Conservation (phyloP, 176 grass and related monocot species). For the Puya raimondii region DNA sequence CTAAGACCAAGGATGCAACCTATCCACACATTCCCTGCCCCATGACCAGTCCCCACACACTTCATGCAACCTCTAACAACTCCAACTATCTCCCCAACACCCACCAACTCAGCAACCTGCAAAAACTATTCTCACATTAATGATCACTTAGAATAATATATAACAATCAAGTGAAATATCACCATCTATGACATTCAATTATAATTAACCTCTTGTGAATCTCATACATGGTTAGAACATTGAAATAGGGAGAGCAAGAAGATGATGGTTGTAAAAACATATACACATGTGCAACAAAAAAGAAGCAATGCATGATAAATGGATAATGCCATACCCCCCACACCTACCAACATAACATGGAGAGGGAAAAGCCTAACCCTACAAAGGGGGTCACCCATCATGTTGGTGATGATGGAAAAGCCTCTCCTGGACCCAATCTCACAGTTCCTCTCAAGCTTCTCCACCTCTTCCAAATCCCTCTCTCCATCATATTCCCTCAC, state of each 20-base stretch:
- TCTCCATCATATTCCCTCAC: conserved; percentile 13
- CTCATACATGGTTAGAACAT: no score
- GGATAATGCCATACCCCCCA: no score
- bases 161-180: no score
- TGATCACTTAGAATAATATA: not conserved
- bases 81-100: conserved; percentile 4
- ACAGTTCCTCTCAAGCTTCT: conserved; percentile 26
- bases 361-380: conserved; percentile 21
- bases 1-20: conserved; percentile 21
- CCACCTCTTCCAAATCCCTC: conserved; percentile 7
- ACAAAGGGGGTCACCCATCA: conserved; percentile 25
- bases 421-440: conserved; percentile 10
- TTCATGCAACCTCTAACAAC: conserved; percentile 22
- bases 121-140: not conserved
- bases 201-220: no score
- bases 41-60: conserved; percentile 16
- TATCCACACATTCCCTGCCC: not conserved
- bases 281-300: not conserved
- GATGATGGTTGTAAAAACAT: no score
- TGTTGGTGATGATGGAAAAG: conserved; percentile 17
- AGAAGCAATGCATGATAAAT: no score
- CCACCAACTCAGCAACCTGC: conserved; percentile 19
- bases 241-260: no score
- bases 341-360: conserved; percentile 24
- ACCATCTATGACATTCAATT: no score